Percentiles rank a stretch among this genome's conserved stretches.
phyloP scores from a whole-genome alignment of 1,284 basidiomycete species.

The Apiotrichum siamense region DNA sequence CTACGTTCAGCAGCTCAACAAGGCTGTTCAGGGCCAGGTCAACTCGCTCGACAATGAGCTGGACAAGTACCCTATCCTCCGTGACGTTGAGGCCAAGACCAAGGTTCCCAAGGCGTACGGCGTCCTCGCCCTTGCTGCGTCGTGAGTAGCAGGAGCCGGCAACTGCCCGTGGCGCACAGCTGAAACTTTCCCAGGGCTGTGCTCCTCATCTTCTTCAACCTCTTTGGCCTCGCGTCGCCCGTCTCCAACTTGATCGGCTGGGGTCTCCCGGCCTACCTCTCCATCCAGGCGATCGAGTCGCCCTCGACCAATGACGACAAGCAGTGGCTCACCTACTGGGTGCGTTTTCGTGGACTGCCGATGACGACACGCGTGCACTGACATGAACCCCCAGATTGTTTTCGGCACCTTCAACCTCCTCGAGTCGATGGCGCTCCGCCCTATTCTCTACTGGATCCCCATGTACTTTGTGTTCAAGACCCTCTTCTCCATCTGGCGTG shows the following conservation, averaged over 20 bases:
- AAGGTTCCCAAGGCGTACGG: conserved; percentile 89
- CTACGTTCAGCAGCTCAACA: conserved; percentile 68
- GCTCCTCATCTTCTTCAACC: conserved; percentile 49
- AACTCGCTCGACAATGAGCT: conserved; percentile 93
- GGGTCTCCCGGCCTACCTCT: conserved; percentile 49
- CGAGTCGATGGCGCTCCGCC: conserved; percentile 44
- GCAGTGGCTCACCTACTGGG: conserved; percentile 50
- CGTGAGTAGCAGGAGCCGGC: conserved; percentile 26
- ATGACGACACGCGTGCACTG: not conserved
- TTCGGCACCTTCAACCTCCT: conserved; percentile 48
- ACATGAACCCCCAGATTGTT: conserved; percentile 30
- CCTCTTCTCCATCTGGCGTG: conserved; percentile 70
- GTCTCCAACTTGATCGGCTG: conserved; percentile 49
- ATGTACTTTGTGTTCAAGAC: conserved; percentile 88
- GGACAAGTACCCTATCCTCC: conserved; percentile 80
- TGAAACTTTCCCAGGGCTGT: conserved; percentile 27
- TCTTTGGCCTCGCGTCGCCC: conserved; percentile 47
- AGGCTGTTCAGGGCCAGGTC: conserved; percentile 68
- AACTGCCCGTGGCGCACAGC: not conserved
- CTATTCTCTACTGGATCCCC: conserved; percentile 47
- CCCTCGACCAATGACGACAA: conserved; percentile 49
- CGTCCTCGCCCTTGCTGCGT: conserved; percentile 68
- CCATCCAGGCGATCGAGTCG: conserved; percentile 48
- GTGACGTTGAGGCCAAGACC: conserved; percentile 78
- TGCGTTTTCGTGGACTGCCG: conserved; percentile 13